Conservation (phyloP, 306 rosid species). For the Cajanus cajan region DNA sequence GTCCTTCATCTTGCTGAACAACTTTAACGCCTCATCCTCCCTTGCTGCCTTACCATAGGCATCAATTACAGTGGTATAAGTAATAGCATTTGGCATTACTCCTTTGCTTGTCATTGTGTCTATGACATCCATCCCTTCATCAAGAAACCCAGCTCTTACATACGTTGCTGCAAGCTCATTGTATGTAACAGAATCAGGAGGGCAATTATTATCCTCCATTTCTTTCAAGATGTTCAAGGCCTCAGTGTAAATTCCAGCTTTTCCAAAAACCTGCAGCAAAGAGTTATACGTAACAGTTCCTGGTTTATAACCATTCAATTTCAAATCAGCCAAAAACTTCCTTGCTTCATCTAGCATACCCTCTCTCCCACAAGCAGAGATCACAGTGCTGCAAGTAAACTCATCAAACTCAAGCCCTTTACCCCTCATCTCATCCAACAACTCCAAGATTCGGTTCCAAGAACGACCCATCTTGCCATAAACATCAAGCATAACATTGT, state of each 20-base stretch:
- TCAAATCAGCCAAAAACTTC: conserved; percentile 63
- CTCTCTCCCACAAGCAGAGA: conserved; percentile 90
- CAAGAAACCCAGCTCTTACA: conserved; percentile 84
- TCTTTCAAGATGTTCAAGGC: conserved; percentile 78
- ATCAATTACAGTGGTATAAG: conserved; percentile 83
- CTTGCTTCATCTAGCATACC: conserved; percentile 85
- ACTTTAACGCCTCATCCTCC: conserved; percentile 71
- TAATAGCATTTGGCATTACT: conserved; percentile 80
- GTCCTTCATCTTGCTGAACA: conserved; percentile 82
- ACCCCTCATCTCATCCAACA: conserved; percentile 77
- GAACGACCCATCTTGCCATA: conserved; percentile 97
- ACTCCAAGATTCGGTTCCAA: conserved; percentile 66
- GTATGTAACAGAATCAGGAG: conserved; percentile 78
- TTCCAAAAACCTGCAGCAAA: conserved; percentile 80
- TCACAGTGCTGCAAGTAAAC: conserved; percentile 92
- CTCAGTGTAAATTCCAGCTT: conserved; percentile 81
- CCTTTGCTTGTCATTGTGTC: conserved; percentile 76
- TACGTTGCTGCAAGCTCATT: conserved; percentile 91
- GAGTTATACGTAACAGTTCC: conserved; percentile 88
- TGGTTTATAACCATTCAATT: conserved; percentile 66
- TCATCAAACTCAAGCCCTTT: conserved; percentile 79
- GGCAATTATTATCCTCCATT: conserved; percentile 78
- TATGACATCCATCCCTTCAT: conserved; percentile 78
- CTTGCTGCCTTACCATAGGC: conserved; percentile 81
- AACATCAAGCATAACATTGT: conserved; percentile 93